Conservation (phyloP, 169 alveolate genomes). For the Blepharisma undulans region DNA sequence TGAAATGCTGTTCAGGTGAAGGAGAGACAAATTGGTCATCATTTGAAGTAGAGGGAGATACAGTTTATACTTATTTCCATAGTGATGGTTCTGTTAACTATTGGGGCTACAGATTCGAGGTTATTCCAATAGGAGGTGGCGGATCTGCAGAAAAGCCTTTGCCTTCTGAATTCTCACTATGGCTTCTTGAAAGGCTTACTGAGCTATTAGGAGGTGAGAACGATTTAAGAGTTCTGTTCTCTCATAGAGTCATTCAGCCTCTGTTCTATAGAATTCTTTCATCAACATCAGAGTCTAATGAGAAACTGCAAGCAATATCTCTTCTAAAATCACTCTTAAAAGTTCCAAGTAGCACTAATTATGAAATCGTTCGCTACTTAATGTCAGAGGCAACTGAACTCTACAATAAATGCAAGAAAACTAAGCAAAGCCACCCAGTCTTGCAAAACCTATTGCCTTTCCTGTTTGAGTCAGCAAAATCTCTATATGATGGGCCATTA, state of each 20-base stretch:
- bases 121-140: not conserved
- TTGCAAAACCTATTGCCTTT: not conserved
- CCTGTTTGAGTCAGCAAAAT: not conserved
- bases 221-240: not conserved
- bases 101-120: slow-evolving; percentile 35
- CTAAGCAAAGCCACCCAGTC: not conserved
- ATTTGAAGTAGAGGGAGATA: slow-evolving; percentile 30
- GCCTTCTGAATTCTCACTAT: not conserved
- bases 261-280: not conserved
- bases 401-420: not conserved
- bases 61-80: slow-evolving; percentile 11
- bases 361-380: not conserved
- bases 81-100: not conserved
- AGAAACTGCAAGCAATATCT: not conserved
- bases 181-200: not conserved
- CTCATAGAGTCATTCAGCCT: not conserved
- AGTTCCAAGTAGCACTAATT: not conserved
- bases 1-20: slow-evolving; percentile 5
- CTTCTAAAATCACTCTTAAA: not conserved
- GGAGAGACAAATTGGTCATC: not conserved
- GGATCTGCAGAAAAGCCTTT: not conserved
- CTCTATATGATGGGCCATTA: not conserved
- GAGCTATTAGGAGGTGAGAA: not conserved
- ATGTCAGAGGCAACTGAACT: not conserved
- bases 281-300: not conserved